These are phyloP conservation scores for Blastobotrys malaysiensis DNA, from an alignment of 1,139 yeast species.

Conservation along the genomic window DNA sequence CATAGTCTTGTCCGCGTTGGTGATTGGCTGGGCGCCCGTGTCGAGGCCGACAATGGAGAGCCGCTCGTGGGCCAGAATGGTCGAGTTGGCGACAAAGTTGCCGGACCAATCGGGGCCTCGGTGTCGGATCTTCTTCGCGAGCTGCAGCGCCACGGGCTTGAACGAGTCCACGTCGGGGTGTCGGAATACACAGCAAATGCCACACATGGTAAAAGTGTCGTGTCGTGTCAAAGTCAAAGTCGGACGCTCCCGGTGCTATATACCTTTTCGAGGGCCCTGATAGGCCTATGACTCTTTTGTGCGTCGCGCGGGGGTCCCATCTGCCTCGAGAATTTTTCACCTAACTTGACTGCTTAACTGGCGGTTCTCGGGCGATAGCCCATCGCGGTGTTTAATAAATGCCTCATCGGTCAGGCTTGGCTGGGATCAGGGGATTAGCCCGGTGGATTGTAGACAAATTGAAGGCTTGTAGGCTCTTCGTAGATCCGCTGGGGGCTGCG, in stretches of 20 bases:
- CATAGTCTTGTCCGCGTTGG: conserved; percentile 67
- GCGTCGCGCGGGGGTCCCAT: not conserved
- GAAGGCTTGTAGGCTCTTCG: no score
- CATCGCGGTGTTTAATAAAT: not conserved
- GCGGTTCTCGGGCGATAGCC: not conserved
- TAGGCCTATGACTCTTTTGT: not conserved
- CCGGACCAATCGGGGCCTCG: conserved; percentile 99
- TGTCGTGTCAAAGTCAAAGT: not conserved
- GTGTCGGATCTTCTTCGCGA: conserved; percentile 88
- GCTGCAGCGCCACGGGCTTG: conserved; percentile 82
- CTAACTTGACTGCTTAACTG: not conserved
- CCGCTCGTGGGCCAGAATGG: conserved; percentile 86
- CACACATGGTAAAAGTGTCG: conserved; percentile 61
- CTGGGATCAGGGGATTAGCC: no score
- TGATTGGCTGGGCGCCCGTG: conserved; percentile 96
- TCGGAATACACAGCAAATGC: conserved; percentile 88
- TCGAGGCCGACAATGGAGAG: conserved; percentile 87
- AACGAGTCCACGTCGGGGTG: conserved; percentile 74
- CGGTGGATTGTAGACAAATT: no score
- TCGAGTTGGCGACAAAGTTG: conserved; percentile 67
- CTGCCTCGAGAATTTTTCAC: conserved; percentile 4
- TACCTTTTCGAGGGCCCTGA: not conserved
- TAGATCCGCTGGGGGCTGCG: no score
- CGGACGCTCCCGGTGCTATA: not conserved
- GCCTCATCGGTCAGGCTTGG: no score